These are phyloP conservation scores for Geotrichum europaeum DNA, from an alignment of 1,139 yeast species.

Conservation along the genomic window DNA sequence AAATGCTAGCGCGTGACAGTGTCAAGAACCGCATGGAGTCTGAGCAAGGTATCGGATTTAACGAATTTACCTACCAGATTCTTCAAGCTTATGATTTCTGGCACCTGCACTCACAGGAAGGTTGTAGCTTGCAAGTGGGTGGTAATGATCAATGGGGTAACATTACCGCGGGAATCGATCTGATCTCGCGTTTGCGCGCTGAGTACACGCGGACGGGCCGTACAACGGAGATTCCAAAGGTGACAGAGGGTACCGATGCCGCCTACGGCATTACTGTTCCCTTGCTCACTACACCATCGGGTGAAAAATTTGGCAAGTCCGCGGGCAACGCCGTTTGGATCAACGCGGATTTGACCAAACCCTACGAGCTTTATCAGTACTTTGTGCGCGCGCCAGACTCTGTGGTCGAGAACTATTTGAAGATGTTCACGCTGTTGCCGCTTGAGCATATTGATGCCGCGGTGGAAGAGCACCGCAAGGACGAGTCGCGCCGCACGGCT, in stretches of 20 bases:
- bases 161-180: conserved; percentile 90
- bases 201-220: conserved; percentile 6
- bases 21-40: conserved; percentile 67
- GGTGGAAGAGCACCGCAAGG: conserved; percentile 45
- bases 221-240: conserved; percentile 8
- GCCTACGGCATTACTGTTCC: conserved; percentile 87
- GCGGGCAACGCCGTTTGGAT: conserved; percentile 96
- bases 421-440: conserved; percentile 76
- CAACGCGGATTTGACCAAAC: conserved; percentile 62
- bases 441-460: conserved; percentile 49
- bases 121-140: conserved; percentile 77
- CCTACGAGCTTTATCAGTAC: conserved; percentile 80
- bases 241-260: conserved; percentile 18
- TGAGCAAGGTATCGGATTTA: conserved; percentile 78
- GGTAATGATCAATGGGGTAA: conserved; percentile 99
- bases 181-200: conserved; percentile 54
- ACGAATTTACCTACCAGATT: conserved; percentile 89
- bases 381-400: conserved; percentile 77
- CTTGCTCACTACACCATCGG: conserved; percentile 75
- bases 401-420: conserved; percentile 62
- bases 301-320: conserved; percentile 93
- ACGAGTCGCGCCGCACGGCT: conserved; percentile 62
- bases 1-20: conserved; percentile 87
- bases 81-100: conserved; percentile 92
- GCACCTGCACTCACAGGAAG: conserved; percentile 57